Evolutionary conservation across 192 early-diverging fungal genomes (phyloP), one percentile per base, ranked within the genome.

Genomic region (Backusella morwellensis): DNA sequence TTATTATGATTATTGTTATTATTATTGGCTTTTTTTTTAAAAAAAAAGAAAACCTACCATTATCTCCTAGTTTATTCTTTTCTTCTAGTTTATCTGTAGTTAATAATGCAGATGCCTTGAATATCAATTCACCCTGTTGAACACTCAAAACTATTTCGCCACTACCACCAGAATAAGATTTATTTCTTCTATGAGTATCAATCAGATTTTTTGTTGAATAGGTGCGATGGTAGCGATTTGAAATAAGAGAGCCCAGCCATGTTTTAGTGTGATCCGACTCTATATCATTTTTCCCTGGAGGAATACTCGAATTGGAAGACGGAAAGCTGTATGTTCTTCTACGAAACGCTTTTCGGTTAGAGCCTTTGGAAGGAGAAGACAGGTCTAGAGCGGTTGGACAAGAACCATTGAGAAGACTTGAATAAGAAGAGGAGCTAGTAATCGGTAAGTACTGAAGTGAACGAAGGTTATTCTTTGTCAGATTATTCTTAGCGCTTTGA

Each of bases 241-340:
- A 81, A 75, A 21, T 80, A 74, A 70, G 75, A 75, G 70, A 81
- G 66, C 82, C 80, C 81, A 54, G 74, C 80, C 8, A 84, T 56
- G 74, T 78, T 73, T 15, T 54, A 35, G 23, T 71, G 72, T 42
- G 50, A 40, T 35, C 78, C 35, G 42, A 71, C 26, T 75, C 63
- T 26, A 47, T 17, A 34, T 72, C 70, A 19, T 14, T 29, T 15
- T 50, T 50, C 32, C 40, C 42, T 34, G 70, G 41, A 42, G 70
- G 29, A 6, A 26, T 7, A 50, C 29, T 50, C 12, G 40, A 23
- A 17, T 32, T 40, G 63, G 72, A 23, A 63, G 83, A 42, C 72
- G 85, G 75, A 82, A 86, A 52, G 77, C 84, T 77, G 26, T 77
- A 77, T 14, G 75, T 77, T 23, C 75, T 26, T 21, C 68, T 17